A percentile compares a stretch with the other conserved stretches of the same genome.
These are phyloP conservation scores for Trichoderma sp. DNA, from an alignment of 2,329 filamentous ascomycete genomes.

Conservation along the genomic window DNA sequence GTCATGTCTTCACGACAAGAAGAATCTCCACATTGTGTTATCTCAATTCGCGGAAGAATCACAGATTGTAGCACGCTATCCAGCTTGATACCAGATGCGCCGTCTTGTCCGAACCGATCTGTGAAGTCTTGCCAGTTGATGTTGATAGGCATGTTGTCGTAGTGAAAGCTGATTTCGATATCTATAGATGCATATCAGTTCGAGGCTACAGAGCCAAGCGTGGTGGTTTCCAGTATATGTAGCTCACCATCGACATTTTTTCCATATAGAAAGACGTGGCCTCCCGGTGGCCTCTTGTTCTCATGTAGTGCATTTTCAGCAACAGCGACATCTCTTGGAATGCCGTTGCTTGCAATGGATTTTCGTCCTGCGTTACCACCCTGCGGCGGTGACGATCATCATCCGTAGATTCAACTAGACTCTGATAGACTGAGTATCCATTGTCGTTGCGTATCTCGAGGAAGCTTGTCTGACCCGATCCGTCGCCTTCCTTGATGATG, in stretches of 20 bases:
- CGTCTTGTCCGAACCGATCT: not conserved
- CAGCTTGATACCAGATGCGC: not conserved
- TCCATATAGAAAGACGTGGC: not conserved
- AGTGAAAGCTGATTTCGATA: constrained; percentile 3
- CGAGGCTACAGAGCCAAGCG: no score
- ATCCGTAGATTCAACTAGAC: not conserved
- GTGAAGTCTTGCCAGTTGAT: not conserved
- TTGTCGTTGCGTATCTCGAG: not conserved
- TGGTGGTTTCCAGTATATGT: not conserved
- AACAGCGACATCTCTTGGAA: not conserved
- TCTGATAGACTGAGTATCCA: not conserved
- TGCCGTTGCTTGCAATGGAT: not conserved
- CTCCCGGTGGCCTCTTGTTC: not conserved
- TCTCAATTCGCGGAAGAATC: not conserved
- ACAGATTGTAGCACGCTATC: constrained; percentile 1
- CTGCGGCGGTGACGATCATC: no score
- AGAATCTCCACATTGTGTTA: not conserved
- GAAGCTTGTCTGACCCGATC: not conserved
- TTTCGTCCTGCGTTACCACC: not conserved
- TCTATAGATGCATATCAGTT: not conserved
- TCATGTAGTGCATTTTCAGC: constrained; percentile 14
- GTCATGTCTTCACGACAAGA: not conserved
- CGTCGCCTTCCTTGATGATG: not conserved
- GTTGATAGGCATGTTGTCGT: not conserved
- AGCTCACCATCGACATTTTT: not conserved